A percentile compares a stretch with the other conserved stretches of the same genome.
These are phyloP conservation scores for Rhizoclosmatium sp. DNA, from an alignment of 192 early-diverging fungal species.

Conservation along the genomic window DNA sequence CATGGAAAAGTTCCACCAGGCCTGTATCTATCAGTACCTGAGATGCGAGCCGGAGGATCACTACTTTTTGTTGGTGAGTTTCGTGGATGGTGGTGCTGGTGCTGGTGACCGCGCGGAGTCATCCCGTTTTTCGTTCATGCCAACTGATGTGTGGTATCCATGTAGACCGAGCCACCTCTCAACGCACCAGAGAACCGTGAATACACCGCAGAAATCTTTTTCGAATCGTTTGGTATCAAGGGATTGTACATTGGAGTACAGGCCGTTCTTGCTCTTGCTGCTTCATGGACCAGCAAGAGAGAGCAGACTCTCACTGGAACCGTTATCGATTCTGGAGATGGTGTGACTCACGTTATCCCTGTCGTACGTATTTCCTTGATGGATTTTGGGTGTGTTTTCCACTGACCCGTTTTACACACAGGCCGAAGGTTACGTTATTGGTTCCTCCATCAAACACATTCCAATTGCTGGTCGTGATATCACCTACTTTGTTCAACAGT, in stretches of 20 bases:
- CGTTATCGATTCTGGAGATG: constrained; percentile 98
- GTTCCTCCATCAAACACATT: constrained; percentile 97
- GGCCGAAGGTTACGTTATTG: constrained; percentile 98
- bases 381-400: background rate
- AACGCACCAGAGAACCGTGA: constrained; percentile 99
- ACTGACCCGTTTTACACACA: constrained; percentile 37
- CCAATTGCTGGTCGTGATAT: constrained; percentile 99
- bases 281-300: constrained; percentile 89
- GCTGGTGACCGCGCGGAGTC: too few relatives aligned
- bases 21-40: constrained; percentile 97
- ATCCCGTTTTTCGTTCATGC: background rate
- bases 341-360: constrained; percentile 99
- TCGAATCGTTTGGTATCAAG: constrained; percentile 98
- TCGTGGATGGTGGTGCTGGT: background rate
- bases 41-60: constrained; percentile 99
- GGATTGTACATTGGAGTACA: constrained; percentile 99
- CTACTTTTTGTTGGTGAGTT: constrained; percentile 84
- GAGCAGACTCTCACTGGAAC: constrained; percentile 96
- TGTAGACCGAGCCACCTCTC: constrained; percentile 95
- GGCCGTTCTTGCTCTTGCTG: constrained; percentile 96
- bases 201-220: constrained; percentile 98
- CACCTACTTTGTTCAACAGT: constrained; percentile 96
- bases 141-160: constrained; percentile 5
- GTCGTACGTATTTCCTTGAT: constrained; percentile 67
- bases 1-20: constrained; percentile 99